A percentile compares a stretch with the other conserved stretches of the same genome.
Conservation (phyloP, 768 basidiomycete genomes). For the Boletus coccyginus region DNA sequence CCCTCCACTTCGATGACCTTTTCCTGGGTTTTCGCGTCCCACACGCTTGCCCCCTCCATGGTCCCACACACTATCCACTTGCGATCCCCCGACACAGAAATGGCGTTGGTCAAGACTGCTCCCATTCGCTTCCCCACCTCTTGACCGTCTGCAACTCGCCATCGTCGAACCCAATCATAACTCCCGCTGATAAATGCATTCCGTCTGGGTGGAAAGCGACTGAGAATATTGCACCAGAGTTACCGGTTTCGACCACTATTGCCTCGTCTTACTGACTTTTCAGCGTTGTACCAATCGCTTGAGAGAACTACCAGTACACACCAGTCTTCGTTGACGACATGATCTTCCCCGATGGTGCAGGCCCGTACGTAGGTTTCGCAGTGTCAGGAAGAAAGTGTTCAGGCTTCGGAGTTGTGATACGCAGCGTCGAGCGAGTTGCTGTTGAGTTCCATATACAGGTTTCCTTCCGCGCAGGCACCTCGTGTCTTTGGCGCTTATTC, state of each 20-base stretch:
- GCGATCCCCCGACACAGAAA: not conserved
- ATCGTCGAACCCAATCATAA: not conserved
- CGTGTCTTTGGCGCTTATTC: no score
- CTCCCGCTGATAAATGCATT: no score
- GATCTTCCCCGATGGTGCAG: no score
- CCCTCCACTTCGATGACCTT: no score
- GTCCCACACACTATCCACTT: slow-evolving; percentile 1
- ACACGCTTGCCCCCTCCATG: not conserved
- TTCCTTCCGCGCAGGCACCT: no score
- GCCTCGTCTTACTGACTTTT: not conserved
- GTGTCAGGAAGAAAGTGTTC: no score
- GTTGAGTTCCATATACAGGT: no score
- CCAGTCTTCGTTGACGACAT: not conserved
- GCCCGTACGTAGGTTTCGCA: no score
- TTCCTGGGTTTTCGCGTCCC: no score
- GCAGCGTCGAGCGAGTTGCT: no score
- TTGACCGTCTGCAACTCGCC: not conserved
- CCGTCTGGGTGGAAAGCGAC: not conserved
- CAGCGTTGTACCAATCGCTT: not conserved
- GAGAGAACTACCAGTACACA: not conserved
- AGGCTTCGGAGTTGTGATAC: no score
- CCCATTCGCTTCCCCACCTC: not conserved
- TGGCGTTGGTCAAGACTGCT: not conserved
- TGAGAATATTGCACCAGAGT: no score
- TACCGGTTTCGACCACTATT: not conserved